A percentile compares a stretch with the other conserved stretches of the same genome.
phyloP scores from a whole-genome alignment of 2,329 filamentous ascomycete genomes.

The Colletotrichum sp. region DNA sequence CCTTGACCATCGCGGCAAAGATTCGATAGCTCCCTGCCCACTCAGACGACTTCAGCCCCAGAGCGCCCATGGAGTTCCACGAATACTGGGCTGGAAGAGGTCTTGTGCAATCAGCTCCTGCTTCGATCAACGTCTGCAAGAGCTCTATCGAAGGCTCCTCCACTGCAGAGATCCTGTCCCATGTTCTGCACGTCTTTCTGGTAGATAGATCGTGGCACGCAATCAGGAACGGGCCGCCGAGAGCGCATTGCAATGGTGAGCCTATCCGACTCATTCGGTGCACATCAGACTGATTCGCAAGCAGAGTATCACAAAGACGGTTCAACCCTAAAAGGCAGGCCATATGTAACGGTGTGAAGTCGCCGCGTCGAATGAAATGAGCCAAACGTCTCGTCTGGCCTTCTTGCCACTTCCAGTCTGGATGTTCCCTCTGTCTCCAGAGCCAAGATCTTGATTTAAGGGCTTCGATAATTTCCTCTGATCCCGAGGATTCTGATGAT shows the following conservation, averaged over 20 bases:
- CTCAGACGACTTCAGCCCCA: background rate
- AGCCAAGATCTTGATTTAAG: background rate
- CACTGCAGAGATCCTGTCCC: background rate
- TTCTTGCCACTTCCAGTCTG: background rate
- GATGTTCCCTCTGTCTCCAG: background rate
- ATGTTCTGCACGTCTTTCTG: background rate
- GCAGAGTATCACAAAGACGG: background rate
- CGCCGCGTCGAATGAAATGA: constrained; percentile 21
- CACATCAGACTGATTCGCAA: background rate
- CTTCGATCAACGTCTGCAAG: background rate
- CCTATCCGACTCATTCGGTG: background rate
- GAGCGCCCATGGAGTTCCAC: background rate
- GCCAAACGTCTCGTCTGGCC: constrained; percentile 29
- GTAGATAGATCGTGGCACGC: background rate
- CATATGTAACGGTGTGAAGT: constrained; percentile 3
- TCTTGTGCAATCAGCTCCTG: background rate
- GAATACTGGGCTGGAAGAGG: background rate
- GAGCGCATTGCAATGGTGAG: constrained; percentile 1
- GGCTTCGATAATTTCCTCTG: too few relatives aligned
- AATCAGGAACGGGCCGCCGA: background rate
- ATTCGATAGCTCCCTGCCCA: background rate
- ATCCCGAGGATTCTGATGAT: too few relatives aligned
- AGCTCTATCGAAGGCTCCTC: background rate
- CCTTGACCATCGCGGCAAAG: background rate
- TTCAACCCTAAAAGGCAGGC: background rate